Base-by-base conservation (phyloP, 495 filamentous ascomycete species). In the Filosporella fistucella region DNA sequence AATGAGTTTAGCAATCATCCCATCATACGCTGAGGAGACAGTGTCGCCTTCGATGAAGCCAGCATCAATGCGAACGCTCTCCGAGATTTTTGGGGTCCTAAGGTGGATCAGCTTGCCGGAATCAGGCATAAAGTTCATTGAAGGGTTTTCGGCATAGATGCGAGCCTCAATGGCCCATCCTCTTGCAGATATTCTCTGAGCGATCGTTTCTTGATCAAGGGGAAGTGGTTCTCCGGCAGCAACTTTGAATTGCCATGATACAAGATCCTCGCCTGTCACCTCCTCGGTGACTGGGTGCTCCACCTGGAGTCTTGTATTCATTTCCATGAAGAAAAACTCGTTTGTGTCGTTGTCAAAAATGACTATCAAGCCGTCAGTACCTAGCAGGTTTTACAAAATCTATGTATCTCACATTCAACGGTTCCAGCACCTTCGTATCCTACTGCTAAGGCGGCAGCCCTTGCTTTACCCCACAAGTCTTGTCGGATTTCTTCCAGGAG, bases 311-410 rank as follows among this genome's bases (percentile, higher is more conserved):
- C 93, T 77, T 0, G 93, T 96, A 68, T 98, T 98, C 93, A 97
- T 97, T 67, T 98, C 93, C 93, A 98, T 97, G 67, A 99, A 99
- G 71, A 88, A 99, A 66, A 97, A 97, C 35, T 91, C 76, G 7
- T 85, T 87, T 0, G 84, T 84, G 50, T 96, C 94, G 57, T 93
- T 94, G 70, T 99, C 94, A 47, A 99, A 91, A 49, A 99, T 99
- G 33, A 58, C 54, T 54, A 39, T n/a, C n/a, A 22, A 36, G 16
- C 2, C 13, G 17, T 43, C 39, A 46, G 26, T 40, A 26, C 18
- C 21, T 5, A 20, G 9, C 8, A 22, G 25, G 16, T 7, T 14
- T 23, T 20, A n/a, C 10, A 23, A 1, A 20, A 21, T n/a, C 7
- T 4, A 25, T 8, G 20, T 25, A 22, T 22, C 58, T 55, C 41